These are phyloP conservation scores for Ustilago nuda DNA, from an alignment of 1,284 basidiomycete species.

Conservation along the genomic window DNA sequence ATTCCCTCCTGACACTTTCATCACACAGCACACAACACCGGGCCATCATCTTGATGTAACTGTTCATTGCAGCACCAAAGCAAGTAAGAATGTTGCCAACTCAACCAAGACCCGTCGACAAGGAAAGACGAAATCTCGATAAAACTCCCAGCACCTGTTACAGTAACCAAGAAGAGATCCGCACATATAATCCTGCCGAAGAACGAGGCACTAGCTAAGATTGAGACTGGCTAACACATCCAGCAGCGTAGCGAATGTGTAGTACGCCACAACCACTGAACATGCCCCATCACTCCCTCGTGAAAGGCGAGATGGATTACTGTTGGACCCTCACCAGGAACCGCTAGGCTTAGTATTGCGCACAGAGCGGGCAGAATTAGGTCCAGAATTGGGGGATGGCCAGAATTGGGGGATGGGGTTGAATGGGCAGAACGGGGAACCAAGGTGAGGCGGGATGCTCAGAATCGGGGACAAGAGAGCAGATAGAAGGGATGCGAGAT, in stretches of 20 bases:
- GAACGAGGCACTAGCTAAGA: constrained; percentile 22
- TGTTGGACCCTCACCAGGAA: constrained; percentile 59
- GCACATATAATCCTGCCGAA: constrained; percentile 16
- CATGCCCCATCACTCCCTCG: constrained; percentile 19
- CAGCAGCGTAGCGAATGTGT: constrained; percentile 49
- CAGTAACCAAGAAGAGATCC: constrained; percentile 32
- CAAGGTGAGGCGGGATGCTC: too few relatives aligned
- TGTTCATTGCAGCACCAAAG: constrained; percentile 3
- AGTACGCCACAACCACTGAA: constrained; percentile 38
- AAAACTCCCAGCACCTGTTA: constrained; percentile 39
- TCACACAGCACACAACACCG: background rate
- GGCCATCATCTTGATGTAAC: background rate
- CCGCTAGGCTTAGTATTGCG: constrained; percentile 52
- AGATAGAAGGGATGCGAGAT: background rate
- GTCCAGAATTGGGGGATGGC: constrained; percentile 23
- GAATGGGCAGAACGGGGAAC: background rate
- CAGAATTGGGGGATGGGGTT: background rate
- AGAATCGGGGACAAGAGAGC: background rate
- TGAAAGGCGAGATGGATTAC: constrained; percentile 19
- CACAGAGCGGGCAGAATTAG: constrained; percentile 55
- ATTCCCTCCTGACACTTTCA: background rate
- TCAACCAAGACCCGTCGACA: constrained; percentile 34
- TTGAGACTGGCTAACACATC: constrained; percentile 32
- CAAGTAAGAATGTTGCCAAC: constrained; percentile 35
- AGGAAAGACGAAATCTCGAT: constrained; percentile 22